phyloP scores from a whole-genome alignment of 176 grass and related monocot species.

The Phyllostachys edulis region DNA sequence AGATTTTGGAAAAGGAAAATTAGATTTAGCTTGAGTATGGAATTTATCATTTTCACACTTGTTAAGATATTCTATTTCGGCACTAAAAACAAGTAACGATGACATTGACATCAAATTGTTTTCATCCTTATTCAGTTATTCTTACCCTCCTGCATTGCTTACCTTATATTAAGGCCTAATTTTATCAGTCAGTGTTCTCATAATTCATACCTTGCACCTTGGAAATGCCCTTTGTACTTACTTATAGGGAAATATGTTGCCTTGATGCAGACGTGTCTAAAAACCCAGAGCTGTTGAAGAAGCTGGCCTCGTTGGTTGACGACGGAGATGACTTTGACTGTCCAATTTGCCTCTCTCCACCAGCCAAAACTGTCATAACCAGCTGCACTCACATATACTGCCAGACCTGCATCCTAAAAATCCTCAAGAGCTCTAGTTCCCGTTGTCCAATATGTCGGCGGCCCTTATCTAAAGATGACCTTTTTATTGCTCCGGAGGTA shows the following conservation, averaged over 20 bases:
- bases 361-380: constrained; percentile 79
- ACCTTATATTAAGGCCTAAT: not conserved
- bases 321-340: constrained; percentile 98
- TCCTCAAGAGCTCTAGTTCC: constrained; percentile 66
- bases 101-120: not conserved
- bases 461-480: constrained; percentile 69
- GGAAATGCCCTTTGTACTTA: not conserved
- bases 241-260: constrained; percentile 24
- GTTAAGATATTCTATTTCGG: not conserved
- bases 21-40: not conserved
- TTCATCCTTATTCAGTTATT: not conserved
- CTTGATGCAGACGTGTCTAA: constrained; percentile 69
- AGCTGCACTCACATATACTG: constrained; percentile 90
- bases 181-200: not conserved
- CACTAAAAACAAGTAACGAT: not conserved
- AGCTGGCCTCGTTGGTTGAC: constrained; percentile 72
- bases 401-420: constrained; percentile 74
- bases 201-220: not conserved
- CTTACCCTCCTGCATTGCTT: not conserved
- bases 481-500: constrained; percentile 70
- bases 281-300: constrained; percentile 80
- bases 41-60: not conserved
- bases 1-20: not conserved
- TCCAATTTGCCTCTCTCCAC: constrained; percentile 88
- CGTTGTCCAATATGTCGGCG: constrained; percentile 86